Percentiles rank a stretch among this genome's conserved stretches.
These are phyloP conservation scores for Suillus occidentalis DNA, from an alignment of 768 basidiomycete genomes.

Conservation along the genomic window DNA sequence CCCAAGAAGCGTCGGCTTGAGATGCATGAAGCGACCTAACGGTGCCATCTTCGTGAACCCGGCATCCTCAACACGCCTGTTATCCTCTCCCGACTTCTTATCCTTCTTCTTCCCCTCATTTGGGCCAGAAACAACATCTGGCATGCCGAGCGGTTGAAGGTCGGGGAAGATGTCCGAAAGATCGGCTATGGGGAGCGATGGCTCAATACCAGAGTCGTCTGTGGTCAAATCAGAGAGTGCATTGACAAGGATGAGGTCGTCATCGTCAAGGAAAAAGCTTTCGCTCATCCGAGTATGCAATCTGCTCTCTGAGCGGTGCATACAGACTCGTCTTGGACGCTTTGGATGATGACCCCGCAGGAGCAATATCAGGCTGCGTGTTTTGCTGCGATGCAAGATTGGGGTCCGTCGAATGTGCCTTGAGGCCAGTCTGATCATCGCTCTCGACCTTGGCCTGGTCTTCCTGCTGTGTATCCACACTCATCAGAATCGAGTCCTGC, in stretches of 20 bases:
- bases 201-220: conserved; percentile 18
- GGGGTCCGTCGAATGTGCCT: conserved; percentile 57
- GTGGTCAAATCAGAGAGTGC: conserved; percentile 43
- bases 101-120: conserved; percentile 57
- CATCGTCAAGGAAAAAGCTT: conserved; percentile 58
- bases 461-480: conserved; percentile 33
- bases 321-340: conserved; percentile 46
- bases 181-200: conserved; percentile 40
- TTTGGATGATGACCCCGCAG: conserved; percentile 34
- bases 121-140: conserved; percentile 42
- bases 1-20: conserved; percentile 81
- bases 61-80: conserved; percentile 76
- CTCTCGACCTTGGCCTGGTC: conserved; percentile 28
- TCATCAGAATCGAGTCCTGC: conserved; percentile 30
- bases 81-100: conserved; percentile 62
- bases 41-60: conserved; percentile 75
- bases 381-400: conserved; percentile 43
- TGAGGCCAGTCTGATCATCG: conserved; percentile 41
- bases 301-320: conserved; percentile 57
- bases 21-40: conserved; percentile 73
- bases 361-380: conserved; percentile 34
- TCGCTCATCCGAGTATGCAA: conserved; percentile 45
- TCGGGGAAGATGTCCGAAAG: conserved; percentile 83
- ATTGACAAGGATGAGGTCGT: conserved; percentile 51
- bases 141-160: conserved; percentile 58